A percentile compares a stretch with the other conserved stretches of the same genome.
Evolutionary conservation across 2,329 filamentous ascomycete genomes (phyloP).

Genomic region (Fusarium sp.): DNA sequence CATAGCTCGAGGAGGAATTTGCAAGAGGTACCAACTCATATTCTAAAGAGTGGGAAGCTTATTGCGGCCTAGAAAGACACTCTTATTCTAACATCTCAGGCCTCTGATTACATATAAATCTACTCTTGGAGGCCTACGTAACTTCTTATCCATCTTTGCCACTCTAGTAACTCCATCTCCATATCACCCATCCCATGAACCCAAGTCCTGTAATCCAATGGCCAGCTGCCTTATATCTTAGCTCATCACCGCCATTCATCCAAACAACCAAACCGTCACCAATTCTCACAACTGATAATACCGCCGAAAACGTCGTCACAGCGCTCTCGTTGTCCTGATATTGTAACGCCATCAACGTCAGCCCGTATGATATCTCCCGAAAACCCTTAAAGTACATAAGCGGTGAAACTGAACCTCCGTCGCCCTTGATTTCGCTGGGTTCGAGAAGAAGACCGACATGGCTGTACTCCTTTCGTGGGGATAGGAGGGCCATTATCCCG

Average conservation of each 20-base stretch:
- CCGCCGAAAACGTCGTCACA: slow-evolving; percentile 47
- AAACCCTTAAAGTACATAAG: slow-evolving; percentile 54
- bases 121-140: rapidly evolving
- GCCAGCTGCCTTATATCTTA: slow-evolving; percentile 39
- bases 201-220: slow-evolving; percentile 47
- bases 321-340: slow-evolving; percentile 47
- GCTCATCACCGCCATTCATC: slow-evolving; percentile 46
- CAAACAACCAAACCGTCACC: slow-evolving; percentile 52
- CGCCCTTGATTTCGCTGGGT: background rate
- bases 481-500: slow-evolving; percentile 44
- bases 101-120: no score
- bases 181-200: slow-evolving; percentile 46
- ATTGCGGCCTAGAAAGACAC: rapidly evolving
- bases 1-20: background rate
- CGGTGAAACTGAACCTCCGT: slow-evolving; percentile 40
- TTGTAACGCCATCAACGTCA: slow-evolving; percentile 47
- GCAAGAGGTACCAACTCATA: background rate
- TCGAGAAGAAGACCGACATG: slow-evolving; percentile 45
- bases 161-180: slow-evolving; percentile 32
- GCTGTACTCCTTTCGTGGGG: slow-evolving; percentile 42
- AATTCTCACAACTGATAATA: slow-evolving; percentile 49
- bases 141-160: background rate
- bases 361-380: slow-evolving; percentile 52
- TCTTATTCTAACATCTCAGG: no score
- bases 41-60: background rate